Conservation (phyloP, 1,139 yeast genomes). For the Dujonia santamariae region DNA sequence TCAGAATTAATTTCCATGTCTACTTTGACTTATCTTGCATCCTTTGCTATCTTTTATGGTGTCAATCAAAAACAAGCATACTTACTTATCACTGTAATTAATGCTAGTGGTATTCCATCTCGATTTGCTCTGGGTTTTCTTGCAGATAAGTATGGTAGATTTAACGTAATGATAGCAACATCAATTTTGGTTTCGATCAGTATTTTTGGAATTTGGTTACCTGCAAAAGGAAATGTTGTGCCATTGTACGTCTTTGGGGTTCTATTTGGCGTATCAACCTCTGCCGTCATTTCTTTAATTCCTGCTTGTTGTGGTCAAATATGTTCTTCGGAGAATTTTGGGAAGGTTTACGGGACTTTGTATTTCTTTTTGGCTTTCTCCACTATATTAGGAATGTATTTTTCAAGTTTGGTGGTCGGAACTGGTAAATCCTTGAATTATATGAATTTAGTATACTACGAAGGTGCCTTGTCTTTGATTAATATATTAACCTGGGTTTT, state of each 20-base stretch:
- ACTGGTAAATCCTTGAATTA: conserved; percentile 15
- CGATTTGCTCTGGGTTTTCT: conserved; percentile 45
- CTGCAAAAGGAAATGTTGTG: conserved; percentile 21
- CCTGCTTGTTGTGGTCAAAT: conserved; percentile 57
- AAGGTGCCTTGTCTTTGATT: conserved; percentile 22
- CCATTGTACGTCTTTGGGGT: conserved; percentile 23
- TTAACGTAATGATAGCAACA: conserved; percentile 48
- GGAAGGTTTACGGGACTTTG: conserved; percentile 67
- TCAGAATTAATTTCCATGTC: conserved; percentile 49
- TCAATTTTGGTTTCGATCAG: conserved; percentile 33
- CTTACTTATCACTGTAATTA: conserved; percentile 42
- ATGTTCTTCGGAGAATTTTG: conserved; percentile 61
- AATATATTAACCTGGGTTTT: conserved; percentile 19
- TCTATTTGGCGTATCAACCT: conserved; percentile 27
- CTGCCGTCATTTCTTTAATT: conserved; percentile 29
- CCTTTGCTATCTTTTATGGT: conserved; percentile 47
- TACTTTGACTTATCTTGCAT: conserved; percentile 50
- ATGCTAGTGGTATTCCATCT: conserved; percentile 46
- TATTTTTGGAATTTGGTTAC: conserved; percentile 47
- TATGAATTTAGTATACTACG: conserved; percentile 23
- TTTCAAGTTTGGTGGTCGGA: conserved; percentile 25
- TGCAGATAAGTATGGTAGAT: conserved; percentile 50
- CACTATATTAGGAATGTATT: conserved; percentile 40
- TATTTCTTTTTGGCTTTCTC: conserved; percentile 63
- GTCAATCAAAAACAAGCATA: conserved; percentile 40